Conservation (phyloP, 768 basidiomycete species). For the Amyloporia xantha region DNA sequence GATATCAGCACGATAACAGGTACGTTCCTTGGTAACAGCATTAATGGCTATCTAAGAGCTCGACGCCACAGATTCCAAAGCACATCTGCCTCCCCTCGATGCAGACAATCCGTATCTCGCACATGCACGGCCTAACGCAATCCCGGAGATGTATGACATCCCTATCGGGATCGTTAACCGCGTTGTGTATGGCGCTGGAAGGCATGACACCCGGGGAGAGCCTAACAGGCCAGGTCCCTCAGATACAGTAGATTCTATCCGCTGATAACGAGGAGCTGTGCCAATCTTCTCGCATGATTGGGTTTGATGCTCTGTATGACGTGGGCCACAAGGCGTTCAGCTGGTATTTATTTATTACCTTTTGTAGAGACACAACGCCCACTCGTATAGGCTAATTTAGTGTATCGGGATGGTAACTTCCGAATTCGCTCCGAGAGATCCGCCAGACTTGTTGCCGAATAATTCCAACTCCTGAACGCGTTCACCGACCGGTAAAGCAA, state of each 20-base stretch:
- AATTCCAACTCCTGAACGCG: not conserved
- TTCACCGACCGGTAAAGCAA: not conserved
- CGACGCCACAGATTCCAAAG: constrained; percentile 44
- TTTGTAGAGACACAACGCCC: not conserved
- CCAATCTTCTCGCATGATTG: constrained; percentile 1
- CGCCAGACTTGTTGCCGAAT: not conserved
- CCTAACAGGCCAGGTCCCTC: not conserved
- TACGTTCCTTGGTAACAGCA: constrained; percentile 24
- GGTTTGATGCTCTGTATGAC: constrained; percentile 11
- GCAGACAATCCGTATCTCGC: constrained; percentile 39
- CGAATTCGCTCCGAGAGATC: not conserved
- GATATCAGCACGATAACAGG: constrained; percentile 66
- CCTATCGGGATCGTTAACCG: constrained; percentile 78
- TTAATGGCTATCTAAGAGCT: constrained; percentile 5
- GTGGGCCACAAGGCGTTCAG: constrained; percentile 4
- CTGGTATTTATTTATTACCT: not conserved
- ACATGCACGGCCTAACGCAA: constrained; percentile 38
- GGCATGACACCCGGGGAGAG: not conserved
- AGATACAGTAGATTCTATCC: not conserved
- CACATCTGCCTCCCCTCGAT: constrained; percentile 37
- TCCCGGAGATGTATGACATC: constrained; percentile 73
- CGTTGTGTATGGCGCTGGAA: constrained; percentile 43
- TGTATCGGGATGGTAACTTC: not conserved
- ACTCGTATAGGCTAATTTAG: constrained; percentile 9
- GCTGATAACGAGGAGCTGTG: constrained; percentile 3